phyloP scores from a whole-genome alignment of 805 yeast genomes.

The Metschnikowia hibisci region DNA sequence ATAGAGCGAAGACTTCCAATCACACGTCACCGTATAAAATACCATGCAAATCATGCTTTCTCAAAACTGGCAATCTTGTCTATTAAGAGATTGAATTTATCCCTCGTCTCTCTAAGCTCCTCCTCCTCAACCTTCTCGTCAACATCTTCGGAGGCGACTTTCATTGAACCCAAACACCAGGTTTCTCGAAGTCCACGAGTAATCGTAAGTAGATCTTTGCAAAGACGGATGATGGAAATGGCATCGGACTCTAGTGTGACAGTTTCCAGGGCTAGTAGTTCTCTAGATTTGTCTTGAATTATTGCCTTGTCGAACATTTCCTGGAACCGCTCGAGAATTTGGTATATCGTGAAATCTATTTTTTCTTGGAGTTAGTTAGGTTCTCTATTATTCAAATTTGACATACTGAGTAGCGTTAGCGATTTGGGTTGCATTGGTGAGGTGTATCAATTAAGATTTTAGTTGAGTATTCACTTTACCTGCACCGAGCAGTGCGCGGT shows the following conservation, averaged over 20 bases:
- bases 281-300: conserved; percentile 38
- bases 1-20: not conserved
- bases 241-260: conserved; percentile 54
- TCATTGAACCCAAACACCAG: conserved; percentile 56
- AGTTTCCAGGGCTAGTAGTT: conserved; percentile 48
- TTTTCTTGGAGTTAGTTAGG: conserved; percentile 35
- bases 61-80: conserved; percentile 15
- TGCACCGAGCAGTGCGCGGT: conserved; percentile 1
- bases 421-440: conserved; percentile 45
- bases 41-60: not conserved
- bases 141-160: conserved; percentile 23
- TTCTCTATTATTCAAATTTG: not conserved
- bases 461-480: not conserved
- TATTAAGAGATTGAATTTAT: conserved; percentile 24
- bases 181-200: conserved; percentile 50
- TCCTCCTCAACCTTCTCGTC: conserved; percentile 18
- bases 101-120: conserved; percentile 24
- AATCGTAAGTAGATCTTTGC: conserved; percentile 49
- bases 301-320: conserved; percentile 49
- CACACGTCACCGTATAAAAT: not conserved
- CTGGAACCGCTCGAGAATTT: conserved; percentile 48
- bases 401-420: conserved; percentile 37
- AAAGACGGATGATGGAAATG: conserved; percentile 45
- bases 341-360: conserved; percentile 49
- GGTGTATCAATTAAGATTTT: not conserved